Conservation (phyloP, 1,284 basidiomycete genomes). For the Stygiomarasmius scandens region DNA sequence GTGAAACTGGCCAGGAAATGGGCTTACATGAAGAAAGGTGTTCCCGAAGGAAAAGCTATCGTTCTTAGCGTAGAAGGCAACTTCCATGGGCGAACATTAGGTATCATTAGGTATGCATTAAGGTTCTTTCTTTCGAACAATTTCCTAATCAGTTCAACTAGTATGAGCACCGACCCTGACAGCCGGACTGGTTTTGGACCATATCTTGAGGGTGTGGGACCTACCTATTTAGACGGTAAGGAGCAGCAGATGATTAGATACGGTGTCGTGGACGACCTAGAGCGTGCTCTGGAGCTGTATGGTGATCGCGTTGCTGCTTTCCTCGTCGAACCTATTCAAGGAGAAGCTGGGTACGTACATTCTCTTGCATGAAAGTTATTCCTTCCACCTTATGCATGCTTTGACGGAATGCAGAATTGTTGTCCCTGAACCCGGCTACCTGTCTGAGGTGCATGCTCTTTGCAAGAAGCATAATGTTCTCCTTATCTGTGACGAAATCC, state of each 20-base stretch:
- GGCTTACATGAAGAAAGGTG: constrained; percentile 89
- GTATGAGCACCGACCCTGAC: constrained; percentile 96
- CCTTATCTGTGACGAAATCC: constrained; percentile 97
- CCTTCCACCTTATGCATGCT: background rate
- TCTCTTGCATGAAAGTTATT: background rate
- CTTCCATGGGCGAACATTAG: constrained; percentile 95
- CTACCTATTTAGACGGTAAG: constrained; percentile 61
- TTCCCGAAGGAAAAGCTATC: constrained; percentile 82
- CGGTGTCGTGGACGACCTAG: constrained; percentile 82
- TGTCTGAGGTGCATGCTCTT: constrained; percentile 74
- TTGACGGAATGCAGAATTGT: constrained; percentile 11
- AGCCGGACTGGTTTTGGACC: constrained; percentile 89
- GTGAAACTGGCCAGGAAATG: constrained; percentile 90
- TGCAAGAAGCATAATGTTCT: constrained; percentile 96
- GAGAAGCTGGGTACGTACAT: constrained; percentile 88
- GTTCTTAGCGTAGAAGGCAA: constrained; percentile 90
- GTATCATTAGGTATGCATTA: constrained; percentile 72
- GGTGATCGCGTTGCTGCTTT: constrained; percentile 91
- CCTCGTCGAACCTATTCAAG: constrained; percentile 97
- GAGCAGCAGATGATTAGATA: constrained; percentile 70
- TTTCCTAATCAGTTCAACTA: constrained; percentile 30
- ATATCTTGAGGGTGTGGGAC: constrained; percentile 86
- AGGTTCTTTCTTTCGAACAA: constrained; percentile 16
- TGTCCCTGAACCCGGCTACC: constrained; percentile 74
- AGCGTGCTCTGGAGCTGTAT: constrained; percentile 79